Conservation (phyloP, 805 yeast species). For the Candida taoyuanica region DNA sequence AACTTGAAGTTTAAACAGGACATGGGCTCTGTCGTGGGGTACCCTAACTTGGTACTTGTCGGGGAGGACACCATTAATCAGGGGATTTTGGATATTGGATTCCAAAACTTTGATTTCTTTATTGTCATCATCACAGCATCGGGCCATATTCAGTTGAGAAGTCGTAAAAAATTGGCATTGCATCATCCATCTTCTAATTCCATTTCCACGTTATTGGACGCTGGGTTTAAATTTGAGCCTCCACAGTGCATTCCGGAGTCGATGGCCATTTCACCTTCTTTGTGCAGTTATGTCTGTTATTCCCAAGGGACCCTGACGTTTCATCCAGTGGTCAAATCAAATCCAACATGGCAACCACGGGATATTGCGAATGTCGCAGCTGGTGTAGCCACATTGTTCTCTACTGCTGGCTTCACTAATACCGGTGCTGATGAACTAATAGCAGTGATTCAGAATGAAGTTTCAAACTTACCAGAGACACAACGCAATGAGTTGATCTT, state of each 20-base stretch:
- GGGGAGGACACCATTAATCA: constrained; percentile 22
- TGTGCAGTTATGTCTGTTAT: constrained; percentile 37
- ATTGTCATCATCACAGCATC: constrained; percentile 36
- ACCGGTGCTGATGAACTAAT: constrained; percentile 67
- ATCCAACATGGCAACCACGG: constrained; percentile 7
- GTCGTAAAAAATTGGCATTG: constrained; percentile 31
- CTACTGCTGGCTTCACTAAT: constrained; percentile 65
- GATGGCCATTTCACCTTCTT: constrained; percentile 46
- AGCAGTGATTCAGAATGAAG: constrained; percentile 47
- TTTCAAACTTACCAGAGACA: constrained; percentile 28
- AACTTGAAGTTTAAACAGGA: constrained; percentile 20
- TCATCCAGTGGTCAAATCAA: constrained; percentile 5
- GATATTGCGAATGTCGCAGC: constrained; percentile 39
- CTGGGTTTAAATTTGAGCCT: constrained; percentile 48
- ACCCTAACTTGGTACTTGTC: constrained; percentile 20
- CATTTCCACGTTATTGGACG: constrained; percentile 43
- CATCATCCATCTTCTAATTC: constrained; percentile 28
- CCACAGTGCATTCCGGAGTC: constrained; percentile 31
- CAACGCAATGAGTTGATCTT: constrained; percentile 33
- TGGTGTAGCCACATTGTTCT: constrained; percentile 61
- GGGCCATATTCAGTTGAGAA: constrained; percentile 44
- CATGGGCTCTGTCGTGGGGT: constrained; percentile 17
- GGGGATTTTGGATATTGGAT: constrained; percentile 28
- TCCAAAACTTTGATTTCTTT: constrained; percentile 37
- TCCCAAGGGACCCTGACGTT: constrained; percentile 20